Conservation (phyloP, 768 basidiomycete species). For the Calocybe gangraenosa region DNA sequence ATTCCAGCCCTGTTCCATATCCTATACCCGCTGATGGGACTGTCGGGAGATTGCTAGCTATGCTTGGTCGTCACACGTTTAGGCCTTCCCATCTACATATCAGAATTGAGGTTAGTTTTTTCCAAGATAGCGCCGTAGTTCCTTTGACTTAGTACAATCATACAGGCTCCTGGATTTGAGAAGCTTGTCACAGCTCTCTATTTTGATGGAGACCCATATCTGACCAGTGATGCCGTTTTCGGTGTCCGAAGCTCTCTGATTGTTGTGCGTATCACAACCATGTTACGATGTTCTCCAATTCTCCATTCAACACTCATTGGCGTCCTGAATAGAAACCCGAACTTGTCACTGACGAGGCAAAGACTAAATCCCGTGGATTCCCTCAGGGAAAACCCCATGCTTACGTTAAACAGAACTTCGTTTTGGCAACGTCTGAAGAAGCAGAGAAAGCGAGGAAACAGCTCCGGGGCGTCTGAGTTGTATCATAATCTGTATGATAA, state of each 20-base stretch:
- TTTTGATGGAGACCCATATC: slow-evolving; percentile 62
- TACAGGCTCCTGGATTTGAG: slow-evolving; percentile 64
- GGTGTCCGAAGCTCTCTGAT: slow-evolving; percentile 78
- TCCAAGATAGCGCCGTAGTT: background rate
- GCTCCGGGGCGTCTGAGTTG: too few relatives aligned
- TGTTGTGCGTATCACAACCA: slow-evolving; percentile 53
- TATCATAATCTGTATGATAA: too few relatives aligned
- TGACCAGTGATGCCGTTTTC: slow-evolving; percentile 74
- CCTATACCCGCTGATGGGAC: slow-evolving; percentile 80
- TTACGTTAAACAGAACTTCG: slow-evolving; percentile 36
- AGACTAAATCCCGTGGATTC: slow-evolving; percentile 56
- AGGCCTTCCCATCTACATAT: slow-evolving; percentile 82
- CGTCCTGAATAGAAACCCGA: slow-evolving; percentile 39
- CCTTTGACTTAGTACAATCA: background rate
- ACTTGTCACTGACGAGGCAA: slow-evolving; percentile 46
- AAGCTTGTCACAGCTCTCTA: slow-evolving; percentile 74
- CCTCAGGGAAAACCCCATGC: slow-evolving; percentile 33
- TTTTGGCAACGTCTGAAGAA: slow-evolving; percentile 38
- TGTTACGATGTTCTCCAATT: background rate
- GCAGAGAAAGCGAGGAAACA: slow-evolving; percentile 25
- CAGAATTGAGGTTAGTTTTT: slow-evolving; percentile 48
- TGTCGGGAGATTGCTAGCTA: slow-evolving; percentile 56
- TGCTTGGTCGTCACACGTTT: slow-evolving; percentile 64
- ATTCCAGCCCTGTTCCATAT: slow-evolving; percentile 50
- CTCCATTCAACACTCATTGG: background rate